Evolutionary conservation across 1,284 basidiomycete genomes (phyloP), one percentile per base, ranked within the genome.

Genomic region (Coniferiporia sulphurascens): DNA sequence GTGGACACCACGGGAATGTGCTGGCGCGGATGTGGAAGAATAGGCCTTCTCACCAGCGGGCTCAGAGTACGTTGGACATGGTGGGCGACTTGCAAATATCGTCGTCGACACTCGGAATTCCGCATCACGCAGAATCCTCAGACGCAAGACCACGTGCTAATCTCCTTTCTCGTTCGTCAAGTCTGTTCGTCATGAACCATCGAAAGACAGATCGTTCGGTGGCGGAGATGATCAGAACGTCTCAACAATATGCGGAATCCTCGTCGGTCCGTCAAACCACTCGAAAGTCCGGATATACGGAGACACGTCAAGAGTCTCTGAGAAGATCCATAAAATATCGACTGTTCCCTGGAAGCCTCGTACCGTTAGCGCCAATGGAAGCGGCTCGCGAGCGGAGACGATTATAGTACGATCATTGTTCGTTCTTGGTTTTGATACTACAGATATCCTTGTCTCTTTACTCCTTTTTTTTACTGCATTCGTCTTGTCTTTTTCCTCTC

Each of bases 291-390:
- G 49, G 27, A 1, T 21, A 36, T n/a, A 41, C 49, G 46, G 13
- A 13, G 17, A 12, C 48, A 48, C 22, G 27, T 41, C 48, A 44
- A 38, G 44, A 38, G 27, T 55, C 58, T 19, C 27, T 52, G 27
- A 41, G 38, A 4, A 35, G 48, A 6, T 52, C 49, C 13, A 55
- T 55, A 38, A 60, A 60, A 51, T 55, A 55, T 38, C 58, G 58
- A 3, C 53, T 60, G 13, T 60, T 60, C 52, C 58, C 58, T 32
- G 52, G 52, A 10, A 55, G 48, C 12, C 53, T 60, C 22, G 58
- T 60, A 10, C 58, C 58, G 32, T 45, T 60, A 21, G 50, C 58
- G 22, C 58, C 52, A 9, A 50, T 60, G 34, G 38, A 27, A 55
- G 3, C 4, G 22, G 32, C 49, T 0, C 38, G 22, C 17, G 49